Evolutionary conservation across 2,329 filamentous ascomycete genomes (phyloP).

Genomic region (Alternaria metachromatica): DNA sequence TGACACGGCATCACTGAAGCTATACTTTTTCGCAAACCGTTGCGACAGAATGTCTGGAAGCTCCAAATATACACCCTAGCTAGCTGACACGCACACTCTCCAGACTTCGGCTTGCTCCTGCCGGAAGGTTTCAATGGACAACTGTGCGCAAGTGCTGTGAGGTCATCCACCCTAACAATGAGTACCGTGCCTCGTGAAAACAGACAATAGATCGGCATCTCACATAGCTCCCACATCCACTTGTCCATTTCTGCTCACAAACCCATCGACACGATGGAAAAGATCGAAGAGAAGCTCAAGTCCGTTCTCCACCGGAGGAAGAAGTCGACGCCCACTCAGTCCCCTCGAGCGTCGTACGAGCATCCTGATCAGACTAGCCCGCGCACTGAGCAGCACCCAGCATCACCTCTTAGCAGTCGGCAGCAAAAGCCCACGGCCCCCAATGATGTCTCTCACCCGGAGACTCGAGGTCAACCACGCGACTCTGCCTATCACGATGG

Average conservation of each 20-base stretch:
- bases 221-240: slow-evolving; percentile 1
- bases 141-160: not conserved
- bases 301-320: slow-evolving; percentile 21
- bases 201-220: slow-evolving; percentile 6
- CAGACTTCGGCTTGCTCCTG: not conserved
- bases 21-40: not conserved
- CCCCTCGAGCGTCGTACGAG: slow-evolving; percentile 11
- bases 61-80: not conserved
- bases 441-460: slow-evolving; percentile 2
- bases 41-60: not conserved
- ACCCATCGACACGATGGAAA: slow-evolving; percentile 19
- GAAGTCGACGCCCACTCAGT: slow-evolving; percentile 11
- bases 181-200: not conserved
- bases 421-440: not conserved
- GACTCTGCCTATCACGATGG: slow-evolving; percentile 17
- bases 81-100: slow-evolving; percentile 4
- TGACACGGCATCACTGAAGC: slow-evolving; percentile 5
- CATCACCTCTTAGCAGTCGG: not conserved
- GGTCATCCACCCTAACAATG: slow-evolving; percentile 16
- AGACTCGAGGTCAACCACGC: slow-evolving; percentile 17
- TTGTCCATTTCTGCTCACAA: not conserved
- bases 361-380: slow-evolving; percentile 5
- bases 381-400: slow-evolving; percentile 1
- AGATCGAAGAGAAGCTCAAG: slow-evolving; percentile 26
- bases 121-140: not conserved